phyloP scores from a whole-genome alignment of 345 rosid genomes.

The Raphanus raphanistrum region DNA sequence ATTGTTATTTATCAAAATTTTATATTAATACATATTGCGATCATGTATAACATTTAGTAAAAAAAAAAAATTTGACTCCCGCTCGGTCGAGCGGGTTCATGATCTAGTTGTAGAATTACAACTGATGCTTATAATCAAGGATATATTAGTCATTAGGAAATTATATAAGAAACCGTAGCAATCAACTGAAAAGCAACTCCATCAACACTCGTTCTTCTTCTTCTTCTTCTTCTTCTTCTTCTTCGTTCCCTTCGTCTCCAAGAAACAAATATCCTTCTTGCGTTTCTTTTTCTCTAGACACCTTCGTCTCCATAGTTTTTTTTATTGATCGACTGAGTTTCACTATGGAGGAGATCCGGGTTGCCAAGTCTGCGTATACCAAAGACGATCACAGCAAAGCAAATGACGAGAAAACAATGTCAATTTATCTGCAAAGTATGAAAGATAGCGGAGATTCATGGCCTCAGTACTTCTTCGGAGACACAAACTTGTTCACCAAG shows the following conservation, averaged over 20 bases:
- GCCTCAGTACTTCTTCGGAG: neutral
- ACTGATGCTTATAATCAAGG: no score
- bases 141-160: no score
- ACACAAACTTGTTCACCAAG: conserved; percentile 17
- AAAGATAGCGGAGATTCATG: neutral
- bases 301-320: neutral
- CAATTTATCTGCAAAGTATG: neutral
- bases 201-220: neutral
- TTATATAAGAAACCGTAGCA: no score
- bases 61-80: no score
- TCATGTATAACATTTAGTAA: no score
- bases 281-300: neutral
- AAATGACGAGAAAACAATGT: neutral
- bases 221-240: neutral
- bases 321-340: neutral
- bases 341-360: neutral
- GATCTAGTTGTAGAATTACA: no score
- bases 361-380: neutral
- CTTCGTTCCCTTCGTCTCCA: conserved; percentile 8
- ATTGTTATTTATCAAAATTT: no score
- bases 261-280: neutral
- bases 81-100: no score
- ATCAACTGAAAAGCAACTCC: neutral
- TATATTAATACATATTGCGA: no score
- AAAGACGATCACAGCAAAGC: neutral